Conservation (phyloP, 2,329 filamentous ascomycete species). For the Fusarium sp. region DNA sequence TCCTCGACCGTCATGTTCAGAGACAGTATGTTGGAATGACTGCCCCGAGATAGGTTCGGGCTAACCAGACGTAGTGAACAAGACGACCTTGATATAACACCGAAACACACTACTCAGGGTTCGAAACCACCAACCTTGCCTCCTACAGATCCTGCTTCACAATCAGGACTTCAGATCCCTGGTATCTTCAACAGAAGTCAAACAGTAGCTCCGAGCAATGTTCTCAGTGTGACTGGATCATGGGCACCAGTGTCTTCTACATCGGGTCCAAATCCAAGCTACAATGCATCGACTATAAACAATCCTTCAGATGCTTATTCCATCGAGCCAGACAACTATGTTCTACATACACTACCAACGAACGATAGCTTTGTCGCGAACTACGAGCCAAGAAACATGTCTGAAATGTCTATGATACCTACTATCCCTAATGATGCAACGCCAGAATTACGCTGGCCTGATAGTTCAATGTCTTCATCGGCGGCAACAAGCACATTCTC, state of each 20-base stretch:
- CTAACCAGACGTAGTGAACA: slow-evolving; percentile 40
- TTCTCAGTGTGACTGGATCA: slow-evolving; percentile 21
- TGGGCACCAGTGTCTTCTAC: slow-evolving; percentile 40
- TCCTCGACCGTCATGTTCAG: slow-evolving; percentile 67
- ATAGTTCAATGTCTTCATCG: slow-evolving; percentile 57
- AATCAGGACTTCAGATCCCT: slow-evolving; percentile 36
- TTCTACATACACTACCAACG: slow-evolving; percentile 33
- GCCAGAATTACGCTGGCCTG: slow-evolving; percentile 46
- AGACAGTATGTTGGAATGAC: slow-evolving; percentile 49
- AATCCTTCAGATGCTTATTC: slow-evolving; percentile 35
- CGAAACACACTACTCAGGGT: slow-evolving; percentile 16
- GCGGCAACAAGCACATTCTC: slow-evolving; percentile 61
- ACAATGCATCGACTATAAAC: slow-evolving; percentile 21
- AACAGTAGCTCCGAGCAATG: slow-evolving; percentile 16
- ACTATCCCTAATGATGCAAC: slow-evolving; percentile 38
- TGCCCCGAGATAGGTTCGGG: background rate
- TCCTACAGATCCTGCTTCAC: slow-evolving; percentile 20
- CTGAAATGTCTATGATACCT: slow-evolving; percentile 39
- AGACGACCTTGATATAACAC: slow-evolving; percentile 17
- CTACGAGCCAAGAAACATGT: slow-evolving; percentile 39
- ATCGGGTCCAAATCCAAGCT: slow-evolving; percentile 17
- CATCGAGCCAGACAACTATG: slow-evolving; percentile 37
- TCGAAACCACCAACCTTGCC: slow-evolving; percentile 32
- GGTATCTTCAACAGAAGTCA: slow-evolving; percentile 20
- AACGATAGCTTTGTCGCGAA: slow-evolving; percentile 23